These are phyloP conservation scores for Glonium stellatum DNA, from an alignment of 495 filamentous ascomycete genomes.

Conservation along the genomic window DNA sequence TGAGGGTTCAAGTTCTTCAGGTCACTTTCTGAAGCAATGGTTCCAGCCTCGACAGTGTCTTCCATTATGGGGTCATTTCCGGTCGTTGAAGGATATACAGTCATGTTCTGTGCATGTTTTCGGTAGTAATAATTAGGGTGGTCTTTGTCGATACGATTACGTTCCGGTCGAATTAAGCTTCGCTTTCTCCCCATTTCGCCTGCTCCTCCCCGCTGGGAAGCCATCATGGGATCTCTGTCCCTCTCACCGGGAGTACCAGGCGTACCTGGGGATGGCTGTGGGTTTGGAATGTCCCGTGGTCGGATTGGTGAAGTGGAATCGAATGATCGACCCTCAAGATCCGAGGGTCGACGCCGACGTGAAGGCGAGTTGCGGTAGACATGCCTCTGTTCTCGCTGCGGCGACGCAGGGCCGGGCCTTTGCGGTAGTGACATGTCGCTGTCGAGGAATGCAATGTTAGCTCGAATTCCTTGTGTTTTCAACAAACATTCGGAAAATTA, in stretches of 20 bases:
- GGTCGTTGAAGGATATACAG: constrained; percentile 77
- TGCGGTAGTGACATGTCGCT: constrained; percentile 29
- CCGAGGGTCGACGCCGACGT: constrained; percentile 54
- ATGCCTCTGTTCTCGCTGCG: constrained; percentile 32
- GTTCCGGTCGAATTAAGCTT: constrained; percentile 81
- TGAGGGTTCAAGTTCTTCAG: constrained; percentile 38
- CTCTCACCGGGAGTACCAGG: constrained; percentile 19
- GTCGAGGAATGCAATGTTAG: constrained; percentile 19
- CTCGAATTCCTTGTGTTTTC: constrained; percentile 8
- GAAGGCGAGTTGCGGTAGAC: constrained; percentile 61
- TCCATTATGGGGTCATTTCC: constrained; percentile 84
- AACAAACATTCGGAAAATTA: no score
- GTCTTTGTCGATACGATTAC: constrained; percentile 68
- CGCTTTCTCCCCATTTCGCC: constrained; percentile 60
- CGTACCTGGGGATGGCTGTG: constrained; percentile 29
- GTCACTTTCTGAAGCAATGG: constrained; percentile 50
- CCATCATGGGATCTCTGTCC: constrained; percentile 32
- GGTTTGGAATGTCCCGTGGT: constrained; percentile 9
- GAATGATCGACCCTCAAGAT: constrained; percentile 54
- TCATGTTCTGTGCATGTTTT: constrained; percentile 85
- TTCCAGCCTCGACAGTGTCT: constrained; percentile 53
- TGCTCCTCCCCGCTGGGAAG: constrained; percentile 21
- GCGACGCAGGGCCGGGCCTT: constrained; percentile 24
- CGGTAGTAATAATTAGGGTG: constrained; percentile 94
- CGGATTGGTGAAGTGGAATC: constrained; percentile 33